These are phyloP conservation scores for Ophiostoma himal-ulmi DNA, from an alignment of 2,329 filamentous ascomycete species.

Conservation along the genomic window DNA sequence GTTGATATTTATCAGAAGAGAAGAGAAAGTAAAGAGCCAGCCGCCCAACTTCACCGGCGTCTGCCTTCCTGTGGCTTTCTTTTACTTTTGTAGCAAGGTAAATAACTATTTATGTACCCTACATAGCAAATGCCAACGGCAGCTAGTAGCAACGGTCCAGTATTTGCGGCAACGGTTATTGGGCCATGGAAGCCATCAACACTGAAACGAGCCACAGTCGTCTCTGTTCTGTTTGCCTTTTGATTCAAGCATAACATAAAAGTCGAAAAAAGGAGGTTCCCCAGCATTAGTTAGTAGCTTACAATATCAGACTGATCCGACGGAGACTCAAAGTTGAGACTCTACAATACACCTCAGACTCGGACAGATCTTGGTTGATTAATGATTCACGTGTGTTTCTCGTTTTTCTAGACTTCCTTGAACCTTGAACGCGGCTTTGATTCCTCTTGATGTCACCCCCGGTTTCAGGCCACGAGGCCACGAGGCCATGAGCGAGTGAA, in stretches of 20 bases:
- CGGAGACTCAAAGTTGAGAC: background rate
- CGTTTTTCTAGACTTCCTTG: background rate
- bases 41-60: background rate
- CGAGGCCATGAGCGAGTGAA: background rate
- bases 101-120: background rate
- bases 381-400: too few species aligned
- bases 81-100: too few species aligned
- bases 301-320: background rate
- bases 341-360: background rate
- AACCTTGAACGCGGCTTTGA: background rate
- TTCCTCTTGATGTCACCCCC: slow-evolving; percentile 2
- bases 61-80: background rate
- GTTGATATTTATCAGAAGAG: background rate
- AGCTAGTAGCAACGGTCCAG: background rate
- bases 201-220: background rate
- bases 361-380: background rate
- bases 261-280: background rate
- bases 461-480: background rate
- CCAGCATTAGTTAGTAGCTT: background rate
- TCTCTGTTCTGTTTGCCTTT: background rate
- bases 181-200: background rate
- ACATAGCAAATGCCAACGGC: background rate
- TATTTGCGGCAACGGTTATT: background rate
- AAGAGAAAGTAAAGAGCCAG: background rate
- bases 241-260: background rate